Percentiles rank a stretch among this genome's conserved stretches.
Evolutionary conservation across 805 yeast species (phyloP).

Genomic region (Starmerella etchellsii): DNA sequence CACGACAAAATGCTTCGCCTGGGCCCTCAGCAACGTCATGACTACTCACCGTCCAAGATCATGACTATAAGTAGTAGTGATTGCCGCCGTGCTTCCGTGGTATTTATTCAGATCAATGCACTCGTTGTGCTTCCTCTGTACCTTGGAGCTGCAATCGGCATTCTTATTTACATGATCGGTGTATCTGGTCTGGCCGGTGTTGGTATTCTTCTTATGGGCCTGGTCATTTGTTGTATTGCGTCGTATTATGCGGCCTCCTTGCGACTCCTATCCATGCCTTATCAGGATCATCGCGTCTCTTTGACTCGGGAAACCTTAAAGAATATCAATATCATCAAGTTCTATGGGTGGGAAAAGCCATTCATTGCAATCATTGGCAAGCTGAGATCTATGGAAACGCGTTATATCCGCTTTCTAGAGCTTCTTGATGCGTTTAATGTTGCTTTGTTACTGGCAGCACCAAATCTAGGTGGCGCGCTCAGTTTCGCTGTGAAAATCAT

Average conservation of each 20-base stretch:
- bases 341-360: slow-evolving; percentile 83
- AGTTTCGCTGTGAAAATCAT: slow-evolving; percentile 14
- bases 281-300: slow-evolving; percentile 64
- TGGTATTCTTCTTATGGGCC: slow-evolving; percentile 32
- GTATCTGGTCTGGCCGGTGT: slow-evolving; percentile 60
- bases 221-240: slow-evolving; percentile 29
- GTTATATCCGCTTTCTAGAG: slow-evolving; percentile 10
- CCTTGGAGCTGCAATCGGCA: slow-evolving; percentile 40
- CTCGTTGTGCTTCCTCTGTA: slow-evolving; percentile 8
- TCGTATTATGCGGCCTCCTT: slow-evolving; percentile 12
- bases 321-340: slow-evolving; percentile 68
- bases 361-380: slow-evolving; percentile 39
- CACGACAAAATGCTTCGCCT: slow-evolving; percentile 55
- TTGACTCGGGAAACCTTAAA: slow-evolving; percentile 64
- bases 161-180: slow-evolving; percentile 57
- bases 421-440: slow-evolving; percentile 10
- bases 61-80: slow-evolving; percentile 74
- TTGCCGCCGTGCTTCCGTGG: slow-evolving; percentile 56
- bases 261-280: slow-evolving; percentile 21
- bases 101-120: slow-evolving; percentile 8
- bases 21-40: slow-evolving; percentile 42
- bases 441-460: slow-evolving; percentile 9
- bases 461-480: slow-evolving; percentile 14
- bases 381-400: slow-evolving; percentile 8
- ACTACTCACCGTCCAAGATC: slow-evolving; percentile 54